Evolutionary conservation across 2,329 filamentous ascomycete genomes (phyloP).

Genomic region (Verruconis gallopava): DNA sequence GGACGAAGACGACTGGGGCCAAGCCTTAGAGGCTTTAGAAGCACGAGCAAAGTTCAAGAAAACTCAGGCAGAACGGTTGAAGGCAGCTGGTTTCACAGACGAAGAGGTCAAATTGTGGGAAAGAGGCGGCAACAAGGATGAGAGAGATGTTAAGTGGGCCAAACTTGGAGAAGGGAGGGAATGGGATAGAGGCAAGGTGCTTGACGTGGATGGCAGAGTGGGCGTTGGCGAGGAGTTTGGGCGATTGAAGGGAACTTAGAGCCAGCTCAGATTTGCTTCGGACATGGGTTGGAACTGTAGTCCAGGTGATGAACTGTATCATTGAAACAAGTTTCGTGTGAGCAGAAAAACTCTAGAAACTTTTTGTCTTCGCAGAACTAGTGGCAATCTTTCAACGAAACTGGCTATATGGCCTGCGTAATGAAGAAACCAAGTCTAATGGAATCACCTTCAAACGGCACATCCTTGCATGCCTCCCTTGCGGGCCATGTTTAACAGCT

Average conservation of each 20-base stretch:
- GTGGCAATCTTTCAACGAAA: too few species aligned
- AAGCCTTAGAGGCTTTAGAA: slow-evolving; percentile 62
- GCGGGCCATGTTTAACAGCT: too few species aligned
- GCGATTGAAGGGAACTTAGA: slow-evolving; percentile 10
- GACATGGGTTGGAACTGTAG: too few species aligned
- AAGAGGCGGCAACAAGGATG: slow-evolving; percentile 45
- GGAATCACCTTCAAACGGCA: too few species aligned
- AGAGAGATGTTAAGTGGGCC: slow-evolving; percentile 60
- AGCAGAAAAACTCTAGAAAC: too few species aligned
- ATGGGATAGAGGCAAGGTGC: slow-evolving; percentile 53
- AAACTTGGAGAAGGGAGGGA: slow-evolving; percentile 54
- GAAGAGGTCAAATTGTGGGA: slow-evolving; percentile 62
- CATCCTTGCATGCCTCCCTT: too few species aligned
- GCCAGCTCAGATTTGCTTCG: too few species aligned
- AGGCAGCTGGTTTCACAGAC: slow-evolving; percentile 65
- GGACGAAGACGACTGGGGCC: slow-evolving; percentile 59
- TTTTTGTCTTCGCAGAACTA: too few species aligned
- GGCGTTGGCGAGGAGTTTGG: slow-evolving; percentile 38
- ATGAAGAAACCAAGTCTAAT: too few species aligned
- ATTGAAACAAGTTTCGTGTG: too few species aligned
- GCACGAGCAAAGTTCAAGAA: slow-evolving; percentile 70
- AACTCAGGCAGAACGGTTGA: slow-evolving; percentile 62
- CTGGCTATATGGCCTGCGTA: too few species aligned
- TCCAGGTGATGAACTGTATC: too few species aligned
- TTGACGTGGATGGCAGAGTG: slow-evolving; percentile 42